Conservation (phyloP, 495 filamentous ascomycete species). For the Trichoderma gamsii region DNA sequence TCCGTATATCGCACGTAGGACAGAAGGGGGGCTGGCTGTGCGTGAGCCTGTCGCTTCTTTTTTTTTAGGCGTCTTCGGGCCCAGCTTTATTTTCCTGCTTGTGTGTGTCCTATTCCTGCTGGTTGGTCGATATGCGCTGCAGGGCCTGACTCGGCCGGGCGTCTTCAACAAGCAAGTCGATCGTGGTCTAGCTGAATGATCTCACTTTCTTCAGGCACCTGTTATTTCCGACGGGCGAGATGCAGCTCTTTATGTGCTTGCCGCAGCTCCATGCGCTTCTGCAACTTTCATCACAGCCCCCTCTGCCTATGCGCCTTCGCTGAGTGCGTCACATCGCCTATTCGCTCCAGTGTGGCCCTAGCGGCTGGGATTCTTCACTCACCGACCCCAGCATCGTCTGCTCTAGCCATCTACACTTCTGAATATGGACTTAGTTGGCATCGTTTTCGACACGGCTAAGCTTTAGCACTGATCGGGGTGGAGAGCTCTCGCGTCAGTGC, state of each 20-base stretch:
- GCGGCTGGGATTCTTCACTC: neutral
- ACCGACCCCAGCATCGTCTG: neutral
- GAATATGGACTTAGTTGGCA: neutral
- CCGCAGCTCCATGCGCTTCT: neutral
- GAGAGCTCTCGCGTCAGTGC: conserved; percentile 5
- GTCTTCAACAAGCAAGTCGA: neutral
- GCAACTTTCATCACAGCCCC: neutral
- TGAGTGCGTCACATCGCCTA: neutral
- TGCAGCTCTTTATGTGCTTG: conserved; percentile 10
- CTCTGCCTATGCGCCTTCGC: neutral
- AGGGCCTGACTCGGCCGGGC: too few relatives aligned
- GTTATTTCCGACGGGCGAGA: neutral
- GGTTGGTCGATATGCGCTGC: too few relatives aligned
- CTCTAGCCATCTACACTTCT: neutral
- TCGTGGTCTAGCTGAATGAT: neutral
- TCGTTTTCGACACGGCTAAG: neutral
- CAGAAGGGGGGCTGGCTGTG: too few relatives aligned
- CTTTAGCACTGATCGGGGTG: conserved; percentile 9
- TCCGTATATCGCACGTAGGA: too few relatives aligned
- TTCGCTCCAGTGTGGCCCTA: neutral
- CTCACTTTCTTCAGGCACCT: neutral
- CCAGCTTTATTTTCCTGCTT: too few relatives aligned
- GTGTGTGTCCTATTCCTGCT: too few relatives aligned
- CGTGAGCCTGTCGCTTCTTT: too few relatives aligned
- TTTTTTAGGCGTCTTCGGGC: too few relatives aligned